phyloP scores from a whole-genome alignment of 768 basidiomycete species.

The Asterophora parasitica region DNA sequence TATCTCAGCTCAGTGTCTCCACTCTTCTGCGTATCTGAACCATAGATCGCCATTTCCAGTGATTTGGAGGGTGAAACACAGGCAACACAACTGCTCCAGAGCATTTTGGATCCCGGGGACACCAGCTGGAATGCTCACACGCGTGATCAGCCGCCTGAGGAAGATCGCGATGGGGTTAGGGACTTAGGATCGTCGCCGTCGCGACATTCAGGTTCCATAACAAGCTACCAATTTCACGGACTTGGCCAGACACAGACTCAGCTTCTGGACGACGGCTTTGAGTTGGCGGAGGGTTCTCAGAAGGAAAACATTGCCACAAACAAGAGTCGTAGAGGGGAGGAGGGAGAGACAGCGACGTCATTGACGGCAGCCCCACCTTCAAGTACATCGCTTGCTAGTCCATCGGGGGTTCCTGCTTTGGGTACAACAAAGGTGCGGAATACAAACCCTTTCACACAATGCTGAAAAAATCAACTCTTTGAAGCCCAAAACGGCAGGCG shows the following conservation, averaged over 20 bases:
- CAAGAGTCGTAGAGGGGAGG: constrained; percentile 3
- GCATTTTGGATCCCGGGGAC: constrained; percentile 32
- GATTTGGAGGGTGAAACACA: constrained; percentile 44
- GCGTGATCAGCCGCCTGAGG: constrained; percentile 14
- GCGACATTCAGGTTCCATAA: constrained; percentile 28
- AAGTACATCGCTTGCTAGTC: constrained; percentile 24
- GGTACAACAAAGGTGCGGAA: constrained; percentile 21
- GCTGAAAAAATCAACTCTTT: constrained; percentile 9
- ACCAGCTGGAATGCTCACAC: constrained; percentile 15
- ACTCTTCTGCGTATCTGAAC: background rate
- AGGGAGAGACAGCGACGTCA: background rate
- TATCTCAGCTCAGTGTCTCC: constrained; percentile 21
- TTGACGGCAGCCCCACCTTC: background rate
- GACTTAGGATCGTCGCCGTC: constrained; percentile 39
- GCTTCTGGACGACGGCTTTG: constrained; percentile 27
- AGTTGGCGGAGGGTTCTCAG: constrained; percentile 40
- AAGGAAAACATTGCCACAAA: constrained; percentile 43
- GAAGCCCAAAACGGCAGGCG: constrained; percentile 21
- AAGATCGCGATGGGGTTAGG: constrained; percentile 23
- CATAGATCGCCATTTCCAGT: constrained; percentile 23
- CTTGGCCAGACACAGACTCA: constrained; percentile 56
- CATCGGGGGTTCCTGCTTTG: constrained; percentile 20
- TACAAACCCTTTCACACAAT: background rate
- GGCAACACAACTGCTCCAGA: constrained; percentile 47
- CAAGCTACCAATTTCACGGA: constrained; percentile 55